Evolutionary conservation across 2,329 filamentous ascomycete genomes (phyloP), one percentile per base, ranked within the genome.

Genomic region (Cryphonectria nitschkei): DNA sequence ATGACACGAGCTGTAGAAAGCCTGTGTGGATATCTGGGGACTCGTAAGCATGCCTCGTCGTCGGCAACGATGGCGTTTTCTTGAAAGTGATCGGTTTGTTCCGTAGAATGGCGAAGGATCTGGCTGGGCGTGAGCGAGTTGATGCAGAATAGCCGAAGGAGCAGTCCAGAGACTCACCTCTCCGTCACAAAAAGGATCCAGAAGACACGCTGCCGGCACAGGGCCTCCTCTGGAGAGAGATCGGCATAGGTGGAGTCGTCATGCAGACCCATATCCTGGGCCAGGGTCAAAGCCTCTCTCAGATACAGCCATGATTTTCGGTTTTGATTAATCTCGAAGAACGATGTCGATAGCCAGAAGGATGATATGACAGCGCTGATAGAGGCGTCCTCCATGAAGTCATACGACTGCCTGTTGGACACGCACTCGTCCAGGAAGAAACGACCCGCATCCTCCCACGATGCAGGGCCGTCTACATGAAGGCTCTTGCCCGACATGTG

Each of bases 141-240:
- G 41, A 90, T 68, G 68, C 14, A 1, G 7, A 43, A 26, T 22
- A n/a, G 52, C 43, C 46, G 19, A 67, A 63, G 69, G 65, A 54
- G 46, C 29, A 54, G 43, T 16, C 41, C 8, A 41, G 54, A 26
- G 16, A 64, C 69, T 65, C 78, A 87, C 86, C 86, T 84, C 78
- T 91, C 89, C 0, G 87, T 88, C 43, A 90, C 84, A 75, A 90
- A 89, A 13, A 91, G 80, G 56, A 89, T 82, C 89, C 89, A 91
- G 76, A 89, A 90, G 9, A 89, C 81, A 14, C 88, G 81, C 69
- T 87, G 82, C 50, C 85, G 84, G 68, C 86, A 85, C 29, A 88
- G 83, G 32, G 79, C 81, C 75, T 90, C 88, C 5, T 86, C 80
- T 1, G 83, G 80, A 52, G 85, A 81, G 1, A 83, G 76, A 7